A percentile compares a stretch with the other conserved stretches of the same genome.
Conservation (phyloP, 345 rosid genomes). For the Acer saccharum region DNA sequence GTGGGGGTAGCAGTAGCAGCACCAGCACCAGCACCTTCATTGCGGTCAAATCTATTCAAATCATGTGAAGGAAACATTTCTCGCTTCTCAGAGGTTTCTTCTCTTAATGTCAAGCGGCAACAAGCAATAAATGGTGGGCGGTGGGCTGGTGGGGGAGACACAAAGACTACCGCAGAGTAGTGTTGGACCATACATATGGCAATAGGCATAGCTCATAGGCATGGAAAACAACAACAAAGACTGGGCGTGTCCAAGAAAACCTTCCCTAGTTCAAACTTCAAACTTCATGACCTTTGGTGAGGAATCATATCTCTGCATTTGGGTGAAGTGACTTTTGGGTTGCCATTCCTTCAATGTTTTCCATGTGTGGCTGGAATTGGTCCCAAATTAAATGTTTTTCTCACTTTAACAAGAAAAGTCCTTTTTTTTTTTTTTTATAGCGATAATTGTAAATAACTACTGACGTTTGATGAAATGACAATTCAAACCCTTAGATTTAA, state of each 20-base stretch:
- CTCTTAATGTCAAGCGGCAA: too few relatives aligned
- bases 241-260: slow-evolving; percentile 1
- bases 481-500: too few relatives aligned
- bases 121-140: too few relatives aligned
- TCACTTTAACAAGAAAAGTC: neutral
- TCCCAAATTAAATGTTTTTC: neutral
- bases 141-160: neutral
- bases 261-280: slow-evolving; percentile 11
- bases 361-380: neutral
- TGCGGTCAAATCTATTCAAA: too few relatives aligned
- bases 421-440: neutral
- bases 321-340: too few relatives aligned
- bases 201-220: neutral
- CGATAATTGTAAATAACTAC: too few relatives aligned
- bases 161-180: neutral
- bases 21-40: neutral
- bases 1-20: neutral
- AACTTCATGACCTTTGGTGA: neutral
- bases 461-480: too few relatives aligned
- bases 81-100: neutral
- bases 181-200: neutral
- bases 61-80: too few relatives aligned
- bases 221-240: neutral
- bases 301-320: too few relatives aligned
- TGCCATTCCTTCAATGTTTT: neutral